Evolutionary conservation across 2,329 filamentous ascomycete genomes (phyloP).

Genomic region (Mollisiaceae sp.): DNA sequence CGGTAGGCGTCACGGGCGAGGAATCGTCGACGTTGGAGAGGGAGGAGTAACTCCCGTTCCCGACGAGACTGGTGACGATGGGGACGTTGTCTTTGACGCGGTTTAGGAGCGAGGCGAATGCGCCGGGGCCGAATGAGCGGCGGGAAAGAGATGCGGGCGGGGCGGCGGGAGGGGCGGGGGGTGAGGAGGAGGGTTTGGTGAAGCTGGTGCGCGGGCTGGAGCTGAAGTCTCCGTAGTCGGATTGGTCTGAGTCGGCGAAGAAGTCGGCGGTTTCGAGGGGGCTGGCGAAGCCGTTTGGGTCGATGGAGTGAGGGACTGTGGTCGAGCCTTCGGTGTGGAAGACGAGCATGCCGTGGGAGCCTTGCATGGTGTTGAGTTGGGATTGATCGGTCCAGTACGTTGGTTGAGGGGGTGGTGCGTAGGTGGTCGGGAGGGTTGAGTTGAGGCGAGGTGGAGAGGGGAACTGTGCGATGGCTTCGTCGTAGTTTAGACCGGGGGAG

Average conservation of each 20-base stretch:
- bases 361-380: conserved; percentile 8
- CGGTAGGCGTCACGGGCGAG: conserved; percentile 9
- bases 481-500: background rate
- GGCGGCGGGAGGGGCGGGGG: background rate
- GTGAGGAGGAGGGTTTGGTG: no score
- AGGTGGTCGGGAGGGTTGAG: background rate
- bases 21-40: conserved; percentile 7
- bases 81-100: conserved; percentile 19
- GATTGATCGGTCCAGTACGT: conserved; percentile 20
- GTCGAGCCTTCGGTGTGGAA: conserved; percentile 12
- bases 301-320: conserved; percentile 10
- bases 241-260: conserved; percentile 12
- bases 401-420: background rate
- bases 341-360: conserved; percentile 16
- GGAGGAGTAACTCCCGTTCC: conserved; percentile 14
- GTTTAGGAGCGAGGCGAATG: conserved; percentile 15
- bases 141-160: conserved; percentile 1
- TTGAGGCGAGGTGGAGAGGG: background rate
- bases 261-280: conserved; percentile 15
- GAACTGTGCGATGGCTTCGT: background rate
- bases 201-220: background rate
- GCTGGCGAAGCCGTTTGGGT: background rate
- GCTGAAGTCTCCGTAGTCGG: conserved; percentile 4
- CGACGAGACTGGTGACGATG: conserved; percentile 12
- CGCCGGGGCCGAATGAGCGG: conserved; percentile 16